Conservation (phyloP, 2,329 filamentous ascomycete genomes). For the Fonsecaea nubica region DNA sequence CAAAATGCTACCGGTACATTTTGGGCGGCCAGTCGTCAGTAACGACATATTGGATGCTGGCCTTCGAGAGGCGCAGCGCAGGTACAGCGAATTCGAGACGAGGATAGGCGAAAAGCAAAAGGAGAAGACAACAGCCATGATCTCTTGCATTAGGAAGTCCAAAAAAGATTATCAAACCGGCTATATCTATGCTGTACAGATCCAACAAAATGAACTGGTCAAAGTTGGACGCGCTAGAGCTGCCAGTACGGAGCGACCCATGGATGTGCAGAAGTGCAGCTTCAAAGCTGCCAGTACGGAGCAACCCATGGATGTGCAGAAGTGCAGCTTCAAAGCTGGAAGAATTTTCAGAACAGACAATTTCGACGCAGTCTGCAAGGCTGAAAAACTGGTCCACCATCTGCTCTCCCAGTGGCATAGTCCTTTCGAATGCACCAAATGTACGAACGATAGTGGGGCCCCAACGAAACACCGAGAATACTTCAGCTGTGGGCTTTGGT, state of each 20-base stretch:
- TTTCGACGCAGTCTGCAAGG: background rate
- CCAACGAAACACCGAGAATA: background rate
- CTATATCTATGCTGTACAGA: background rate
- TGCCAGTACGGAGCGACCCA: background rate
- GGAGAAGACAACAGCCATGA: background rate
- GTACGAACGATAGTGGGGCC: too few species aligned
- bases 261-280: background rate
- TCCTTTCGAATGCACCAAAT: background rate
- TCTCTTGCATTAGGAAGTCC: background rate
- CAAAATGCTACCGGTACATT: background rate
- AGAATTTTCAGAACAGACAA: background rate
- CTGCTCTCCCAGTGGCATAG: background rate
- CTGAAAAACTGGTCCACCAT: background rate
- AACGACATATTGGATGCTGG: background rate
- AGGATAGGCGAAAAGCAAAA: background rate
- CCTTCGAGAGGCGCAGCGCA: background rate
- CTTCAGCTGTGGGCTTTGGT: background rate
- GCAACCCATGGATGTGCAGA: background rate
- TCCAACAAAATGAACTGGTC: background rate
- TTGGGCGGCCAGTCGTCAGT: background rate
- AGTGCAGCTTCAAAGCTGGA: background rate
- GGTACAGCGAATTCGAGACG: background rate
- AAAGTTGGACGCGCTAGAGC: background rate
- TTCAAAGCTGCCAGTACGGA: background rate
- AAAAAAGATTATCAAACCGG: background rate